These are phyloP conservation scores for Chondrus crispus DNA, from an alignment of 23 red algal species.

Conservation along the genomic window DNA sequence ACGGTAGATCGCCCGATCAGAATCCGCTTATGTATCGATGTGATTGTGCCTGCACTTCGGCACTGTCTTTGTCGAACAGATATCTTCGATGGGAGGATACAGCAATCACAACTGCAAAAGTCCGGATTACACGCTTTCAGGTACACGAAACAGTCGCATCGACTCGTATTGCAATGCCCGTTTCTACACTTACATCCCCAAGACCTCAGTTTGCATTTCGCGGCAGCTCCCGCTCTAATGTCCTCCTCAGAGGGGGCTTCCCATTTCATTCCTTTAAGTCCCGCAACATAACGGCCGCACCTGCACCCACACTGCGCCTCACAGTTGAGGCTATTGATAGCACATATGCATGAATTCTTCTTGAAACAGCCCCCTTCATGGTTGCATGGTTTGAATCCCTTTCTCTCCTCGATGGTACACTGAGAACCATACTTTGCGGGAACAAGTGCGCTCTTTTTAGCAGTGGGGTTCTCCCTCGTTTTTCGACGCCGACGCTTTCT, in stretches of 20 bases:
- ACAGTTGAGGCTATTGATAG: conserved; percentile 24
- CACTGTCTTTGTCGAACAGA: conserved; percentile 1
- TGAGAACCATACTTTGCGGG: no score
- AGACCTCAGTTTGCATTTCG: conserved; percentile 16
- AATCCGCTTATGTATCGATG: conserved; percentile 26
- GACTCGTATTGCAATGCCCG: conserved; percentile 37
- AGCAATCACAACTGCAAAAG: conserved; percentile 43
- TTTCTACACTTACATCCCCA: conserved; percentile 42
- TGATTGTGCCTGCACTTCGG: conserved; percentile 29
- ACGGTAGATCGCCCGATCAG: conserved; percentile 31
- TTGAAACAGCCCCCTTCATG: conserved; percentile 36
- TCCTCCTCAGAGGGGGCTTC: background rate
- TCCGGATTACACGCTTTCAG: conserved; percentile 43
- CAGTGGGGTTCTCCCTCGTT: no score
- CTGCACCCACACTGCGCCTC: conserved; percentile 44
- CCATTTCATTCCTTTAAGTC: conserved; percentile 15
- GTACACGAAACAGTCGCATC: conserved; percentile 15
- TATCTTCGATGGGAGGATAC: background rate
- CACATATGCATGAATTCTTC: conserved; percentile 26
- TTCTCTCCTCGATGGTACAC: no score
- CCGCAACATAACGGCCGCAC: conserved; percentile 19
- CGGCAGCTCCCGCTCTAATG: background rate
- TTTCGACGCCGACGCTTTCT: no score
- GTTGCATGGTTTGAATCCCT: conserved; percentile 28
- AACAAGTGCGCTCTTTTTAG: no score